A percentile compares a stretch with the other conserved stretches of the same genome.
Conservation (phyloP, 345 rosid species). For the Pugionium dolabratum region DNA sequence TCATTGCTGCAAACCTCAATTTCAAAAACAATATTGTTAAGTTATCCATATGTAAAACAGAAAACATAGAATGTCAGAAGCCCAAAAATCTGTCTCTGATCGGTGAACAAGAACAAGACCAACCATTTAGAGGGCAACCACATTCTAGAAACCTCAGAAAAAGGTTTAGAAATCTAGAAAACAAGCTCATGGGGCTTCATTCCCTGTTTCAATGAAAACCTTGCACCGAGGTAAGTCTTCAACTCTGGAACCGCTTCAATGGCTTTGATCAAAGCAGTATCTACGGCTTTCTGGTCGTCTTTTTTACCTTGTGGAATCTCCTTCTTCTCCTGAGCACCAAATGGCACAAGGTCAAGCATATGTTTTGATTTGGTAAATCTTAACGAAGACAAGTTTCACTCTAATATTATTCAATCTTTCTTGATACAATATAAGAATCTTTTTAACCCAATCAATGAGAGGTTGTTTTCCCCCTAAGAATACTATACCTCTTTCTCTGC, state of each 20-base stretch:
- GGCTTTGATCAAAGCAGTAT: conserved; percentile 58
- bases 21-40: conserved; percentile 12
- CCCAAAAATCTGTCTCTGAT: conserved; percentile 20
- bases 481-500: conserved; percentile 61
- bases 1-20: neutral
- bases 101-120: conserved; percentile 3
- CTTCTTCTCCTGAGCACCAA: conserved; percentile 55
- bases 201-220: conserved; percentile 75
- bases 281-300: conserved; percentile 80
- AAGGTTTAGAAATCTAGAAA: conserved; percentile 47
- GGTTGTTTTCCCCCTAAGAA: no score
- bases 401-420: no score
- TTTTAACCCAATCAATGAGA: no score
- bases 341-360: neutral
- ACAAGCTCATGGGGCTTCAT: conserved; percentile 85
- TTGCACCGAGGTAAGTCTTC: conserved; percentile 69
- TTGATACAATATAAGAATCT: no score
- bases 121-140: conserved; percentile 10
- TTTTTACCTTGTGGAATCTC: conserved; percentile 66
- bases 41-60: conserved; percentile 16
- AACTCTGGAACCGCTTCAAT: conserved; percentile 68
- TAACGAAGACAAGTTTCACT: neutral
- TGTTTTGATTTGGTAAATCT: neutral
- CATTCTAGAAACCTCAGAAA: conserved; percentile 10
- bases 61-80: neutral